These are phyloP conservation scores for Phyllosticta citribraziliensis DNA, from an alignment of 2,329 filamentous ascomycete species.

Conservation along the genomic window DNA sequence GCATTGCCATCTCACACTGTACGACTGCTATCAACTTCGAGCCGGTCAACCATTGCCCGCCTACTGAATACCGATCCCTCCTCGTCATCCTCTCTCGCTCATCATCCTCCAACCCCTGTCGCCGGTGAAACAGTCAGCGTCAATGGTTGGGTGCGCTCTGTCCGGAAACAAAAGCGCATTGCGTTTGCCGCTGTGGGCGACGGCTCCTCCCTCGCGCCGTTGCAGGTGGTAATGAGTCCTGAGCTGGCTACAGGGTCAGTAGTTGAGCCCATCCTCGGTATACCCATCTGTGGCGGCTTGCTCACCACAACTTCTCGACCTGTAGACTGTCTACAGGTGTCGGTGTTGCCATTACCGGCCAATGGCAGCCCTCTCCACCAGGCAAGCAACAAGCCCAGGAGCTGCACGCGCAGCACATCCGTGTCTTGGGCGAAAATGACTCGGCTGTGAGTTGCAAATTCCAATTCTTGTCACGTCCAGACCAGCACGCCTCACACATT, in stretches of 20 bases:
- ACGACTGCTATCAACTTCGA: conserved; percentile 12
- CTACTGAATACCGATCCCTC: conserved; percentile 26
- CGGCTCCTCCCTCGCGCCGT: conserved; percentile 66
- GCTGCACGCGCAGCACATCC: conserved; percentile 61
- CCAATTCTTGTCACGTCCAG: background rate
- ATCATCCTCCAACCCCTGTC: background rate
- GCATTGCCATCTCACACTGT: conserved; percentile 15
- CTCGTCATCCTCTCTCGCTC: conserved; percentile 17
- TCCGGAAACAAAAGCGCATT: conserved; percentile 74
- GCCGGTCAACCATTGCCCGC: conserved; percentile 22
- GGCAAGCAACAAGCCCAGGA: conserved; percentile 67
- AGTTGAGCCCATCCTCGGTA: conserved; percentile 4
- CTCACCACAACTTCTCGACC: background rate
- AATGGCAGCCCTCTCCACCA: conserved; percentile 61
- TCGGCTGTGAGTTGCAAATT: conserved; percentile 52
- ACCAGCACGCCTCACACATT: background rate
- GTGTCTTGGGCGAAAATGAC: conserved; percentile 67
- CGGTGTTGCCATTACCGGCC: conserved; percentile 66
- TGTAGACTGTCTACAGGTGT: conserved; percentile 69
- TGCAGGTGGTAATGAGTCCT: conserved; percentile 74
- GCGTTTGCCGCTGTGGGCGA: conserved; percentile 81
- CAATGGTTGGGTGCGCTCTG: conserved; percentile 72
- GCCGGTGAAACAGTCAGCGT: conserved; percentile 34
- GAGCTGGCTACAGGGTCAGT: conserved; percentile 63
- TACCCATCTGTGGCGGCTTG: background rate